Evolutionary conservation across 2,329 filamentous ascomycete species (phyloP).

Genomic region (Trichoderma hamatum): DNA sequence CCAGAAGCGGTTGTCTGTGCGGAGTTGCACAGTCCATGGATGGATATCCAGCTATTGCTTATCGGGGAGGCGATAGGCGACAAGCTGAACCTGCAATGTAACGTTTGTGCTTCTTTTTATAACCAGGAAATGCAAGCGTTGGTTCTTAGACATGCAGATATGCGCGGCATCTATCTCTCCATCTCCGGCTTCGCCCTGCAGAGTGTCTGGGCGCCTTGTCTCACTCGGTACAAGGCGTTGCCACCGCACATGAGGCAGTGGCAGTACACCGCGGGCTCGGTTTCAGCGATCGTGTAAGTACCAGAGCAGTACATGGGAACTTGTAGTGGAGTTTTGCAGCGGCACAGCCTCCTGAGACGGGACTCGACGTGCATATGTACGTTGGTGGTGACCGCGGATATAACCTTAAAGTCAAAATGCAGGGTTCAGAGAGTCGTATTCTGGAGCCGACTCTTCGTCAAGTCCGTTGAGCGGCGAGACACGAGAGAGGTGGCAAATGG

Average conservation of each 20-base stretch:
- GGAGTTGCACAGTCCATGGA: background rate
- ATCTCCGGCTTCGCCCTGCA: background rate
- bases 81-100: background rate
- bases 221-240: background rate
- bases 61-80: background rate
- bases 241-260: background rate
- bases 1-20: background rate
- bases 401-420: background rate
- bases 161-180: background rate
- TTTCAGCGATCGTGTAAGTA: background rate
- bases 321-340: background rate
- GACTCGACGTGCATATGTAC: background rate
- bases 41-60: background rate
- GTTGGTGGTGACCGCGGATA: background rate
- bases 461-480: background rate
- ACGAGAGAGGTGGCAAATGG: background rate
- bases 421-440: background rate
- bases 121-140: background rate
- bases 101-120: background rate
- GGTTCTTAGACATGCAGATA: background rate
- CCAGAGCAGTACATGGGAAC: background rate
- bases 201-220: background rate
- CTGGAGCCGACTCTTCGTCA: background rate
- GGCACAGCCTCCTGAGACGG: constrained; percentile 5
- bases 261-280: background rate